A percentile compares a stretch with the other conserved stretches of the same genome.
These are phyloP conservation scores for Penicillium concentricum DNA, from an alignment of 2,329 filamentous ascomycete species.

Conservation along the genomic window DNA sequence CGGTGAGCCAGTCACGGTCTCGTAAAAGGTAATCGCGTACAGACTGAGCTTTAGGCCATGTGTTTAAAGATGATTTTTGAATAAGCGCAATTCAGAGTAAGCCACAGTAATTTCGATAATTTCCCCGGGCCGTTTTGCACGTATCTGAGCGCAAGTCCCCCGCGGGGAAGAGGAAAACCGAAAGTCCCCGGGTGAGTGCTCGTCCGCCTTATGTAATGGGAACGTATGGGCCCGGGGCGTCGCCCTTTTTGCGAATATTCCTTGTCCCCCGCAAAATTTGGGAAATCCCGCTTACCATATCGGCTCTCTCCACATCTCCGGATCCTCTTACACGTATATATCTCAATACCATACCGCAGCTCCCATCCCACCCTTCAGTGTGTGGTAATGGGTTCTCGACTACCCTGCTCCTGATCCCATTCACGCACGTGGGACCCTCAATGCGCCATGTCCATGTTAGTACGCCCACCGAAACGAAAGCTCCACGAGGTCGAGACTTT, in stretches of 20 bases:
- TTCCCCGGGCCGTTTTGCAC: background rate
- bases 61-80: background rate
- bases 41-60: background rate
- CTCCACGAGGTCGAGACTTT: conserved; percentile 26
- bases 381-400: conserved; percentile 14
- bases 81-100: background rate
- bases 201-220: conserved; percentile 9
- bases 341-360: background rate
- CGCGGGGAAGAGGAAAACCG: conserved; percentile 19
- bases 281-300: conserved; percentile 5
- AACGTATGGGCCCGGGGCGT: background rate
- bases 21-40: conserved; percentile 18
- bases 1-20: conserved; percentile 19
- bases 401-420: background rate
- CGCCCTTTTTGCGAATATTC: background rate
- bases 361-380: background rate
- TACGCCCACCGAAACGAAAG: conserved; percentile 34
- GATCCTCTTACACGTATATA: background rate
- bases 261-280: background rate
- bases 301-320: background rate
- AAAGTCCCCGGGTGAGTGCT: conserved; percentile 14
- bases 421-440: background rate
- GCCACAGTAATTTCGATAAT: background rate
- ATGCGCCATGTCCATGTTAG: conserved; percentile 31
- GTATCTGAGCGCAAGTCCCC: conserved; percentile 7